Base-by-base conservation (phyloP, 164 flowering plant genomes). In the Kingdonia uniflora region DNA sequence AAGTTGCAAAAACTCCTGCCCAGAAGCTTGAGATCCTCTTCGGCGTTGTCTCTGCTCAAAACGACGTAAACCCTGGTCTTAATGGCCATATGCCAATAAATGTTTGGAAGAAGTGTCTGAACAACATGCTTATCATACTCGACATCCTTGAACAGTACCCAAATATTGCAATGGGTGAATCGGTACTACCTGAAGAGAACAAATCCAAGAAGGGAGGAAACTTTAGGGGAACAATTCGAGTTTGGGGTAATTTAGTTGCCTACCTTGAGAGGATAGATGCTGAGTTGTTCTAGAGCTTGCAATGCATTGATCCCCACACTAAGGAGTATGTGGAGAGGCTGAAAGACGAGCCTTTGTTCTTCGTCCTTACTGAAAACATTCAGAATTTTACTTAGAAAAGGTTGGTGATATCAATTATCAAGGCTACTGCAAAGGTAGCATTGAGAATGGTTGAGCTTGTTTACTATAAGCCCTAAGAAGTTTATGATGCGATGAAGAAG, bases 1-100 rank as follows among this genome's bases (percentile, higher is more conserved):
- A 69, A 66, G 95, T 88, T 57, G 94, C 98, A 0, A 88, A 84
- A 68, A 92, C 98, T 7, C 96, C 98, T 59, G 98, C 96, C 5
- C 98, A 92, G 67, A 92, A 92, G 76, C 89, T 92, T 51, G 95
- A 92, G 69, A 84, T 92, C 33, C 80, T 92, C 8, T 88, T 87
- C 65, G 76, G 74, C 71, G 87, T 92, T 37, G 73, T 92, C 11
- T 84, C 95, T 53, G 91, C 95, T 22, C 96, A 88, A 47, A 88
- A 85, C 71, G 98, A 91, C 72, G 85, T 91, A 19, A 85, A 85
- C 49, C 87, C 84, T 1, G 77, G 95, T 54, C 82, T 87, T 19
- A 80, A 71, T 53, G 94, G 96, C 13, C 84, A 87, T 71, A 91
- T 91, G 96, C 94, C 96, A 69, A 70, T 84, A 16, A 78, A 68